Conservation (phyloP, 768 basidiomycete genomes). For the Cystoderma amianthinum region DNA sequence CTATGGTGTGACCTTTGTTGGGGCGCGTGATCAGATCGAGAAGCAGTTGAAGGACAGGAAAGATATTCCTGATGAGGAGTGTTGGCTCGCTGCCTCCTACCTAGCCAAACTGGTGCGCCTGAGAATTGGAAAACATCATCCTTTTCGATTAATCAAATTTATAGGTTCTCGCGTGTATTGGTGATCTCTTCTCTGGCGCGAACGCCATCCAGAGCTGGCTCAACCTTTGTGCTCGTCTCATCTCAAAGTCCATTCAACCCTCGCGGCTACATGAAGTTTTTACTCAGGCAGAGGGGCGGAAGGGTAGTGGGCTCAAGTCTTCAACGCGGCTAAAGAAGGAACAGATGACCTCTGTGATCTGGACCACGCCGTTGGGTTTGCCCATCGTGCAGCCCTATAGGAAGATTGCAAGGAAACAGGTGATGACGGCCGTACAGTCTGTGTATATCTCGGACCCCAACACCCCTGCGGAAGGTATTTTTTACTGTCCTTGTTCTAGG, state of each 20-base stretch:
- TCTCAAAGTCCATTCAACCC: slow-evolving; percentile 79
- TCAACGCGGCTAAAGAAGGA: slow-evolving; percentile 57
- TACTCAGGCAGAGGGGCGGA: slow-evolving; percentile 5
- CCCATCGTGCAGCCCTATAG: slow-evolving; percentile 97
- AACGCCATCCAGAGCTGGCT: slow-evolving; percentile 91
- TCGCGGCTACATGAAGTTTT: slow-evolving; percentile 39
- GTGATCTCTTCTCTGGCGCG: slow-evolving; percentile 90
- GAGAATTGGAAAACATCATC: too few species aligned
- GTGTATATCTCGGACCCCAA: slow-evolving; percentile 89
- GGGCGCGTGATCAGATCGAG: slow-evolving; percentile 93
- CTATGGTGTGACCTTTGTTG: slow-evolving; percentile 94
- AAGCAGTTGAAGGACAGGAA: slow-evolving; percentile 74
- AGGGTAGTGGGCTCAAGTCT: slow-evolving; percentile 3
- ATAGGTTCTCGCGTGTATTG: slow-evolving; percentile 74
- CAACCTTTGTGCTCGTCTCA: slow-evolving; percentile 72
- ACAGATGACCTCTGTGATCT: slow-evolving; percentile 92
- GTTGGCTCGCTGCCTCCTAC: slow-evolving; percentile 71
- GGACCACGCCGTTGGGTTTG: slow-evolving; percentile 94
- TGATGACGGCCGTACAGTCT: slow-evolving; percentile 78
- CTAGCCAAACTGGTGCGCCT: slow-evolving; percentile 64
- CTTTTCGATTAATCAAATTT: background rate
- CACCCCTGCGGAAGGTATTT: slow-evolving; percentile 55
- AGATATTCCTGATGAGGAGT: slow-evolving; percentile 65
- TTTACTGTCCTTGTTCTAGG: slow-evolving; percentile 19
- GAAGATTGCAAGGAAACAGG: slow-evolving; percentile 73